Evolutionary conservation across 2,329 filamentous ascomycete genomes (phyloP).

Genomic region (Diaporthe sp.): DNA sequence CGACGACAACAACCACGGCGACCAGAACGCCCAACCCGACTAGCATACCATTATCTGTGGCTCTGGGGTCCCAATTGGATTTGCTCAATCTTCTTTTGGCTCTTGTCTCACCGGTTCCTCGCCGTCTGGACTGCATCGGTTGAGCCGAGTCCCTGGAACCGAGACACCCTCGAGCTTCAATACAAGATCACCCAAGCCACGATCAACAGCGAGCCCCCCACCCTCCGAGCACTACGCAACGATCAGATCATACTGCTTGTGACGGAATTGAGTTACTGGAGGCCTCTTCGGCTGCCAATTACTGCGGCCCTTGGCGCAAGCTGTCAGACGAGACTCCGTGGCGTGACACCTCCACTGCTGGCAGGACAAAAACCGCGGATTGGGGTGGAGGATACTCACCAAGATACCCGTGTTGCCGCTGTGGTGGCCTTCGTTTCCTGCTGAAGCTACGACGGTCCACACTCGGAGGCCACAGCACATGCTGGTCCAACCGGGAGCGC

Average conservation of each 20-base stretch:
- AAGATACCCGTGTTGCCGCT: not conserved
- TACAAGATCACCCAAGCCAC: not conserved
- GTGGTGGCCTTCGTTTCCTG: not conserved
- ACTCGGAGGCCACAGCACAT: slow-evolving; percentile 1
- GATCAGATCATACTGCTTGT: too few species aligned
- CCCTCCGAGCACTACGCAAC: not conserved
- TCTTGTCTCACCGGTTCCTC: not conserved
- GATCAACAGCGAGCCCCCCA: not conserved
- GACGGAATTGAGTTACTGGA: not conserved
- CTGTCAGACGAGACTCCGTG: slow-evolving; percentile 10
- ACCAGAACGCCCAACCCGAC: not conserved
- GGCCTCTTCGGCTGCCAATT: not conserved
- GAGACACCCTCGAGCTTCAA: not conserved
- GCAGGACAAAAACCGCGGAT: not conserved
- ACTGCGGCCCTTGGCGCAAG: not conserved
- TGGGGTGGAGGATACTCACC: not conserved
- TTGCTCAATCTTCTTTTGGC: not conserved
- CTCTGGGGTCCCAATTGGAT: not conserved
- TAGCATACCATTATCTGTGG: not conserved
- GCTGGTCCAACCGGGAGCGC: not conserved
- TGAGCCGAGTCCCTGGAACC: not conserved
- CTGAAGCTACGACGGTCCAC: not conserved
- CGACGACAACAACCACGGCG: slow-evolving; percentile 20
- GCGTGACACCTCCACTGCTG: slow-evolving; percentile 12
- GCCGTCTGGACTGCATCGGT: not conserved